phyloP scores from a whole-genome alignment of 805 yeast genomes.

The Starmerella riodocensis region DNA sequence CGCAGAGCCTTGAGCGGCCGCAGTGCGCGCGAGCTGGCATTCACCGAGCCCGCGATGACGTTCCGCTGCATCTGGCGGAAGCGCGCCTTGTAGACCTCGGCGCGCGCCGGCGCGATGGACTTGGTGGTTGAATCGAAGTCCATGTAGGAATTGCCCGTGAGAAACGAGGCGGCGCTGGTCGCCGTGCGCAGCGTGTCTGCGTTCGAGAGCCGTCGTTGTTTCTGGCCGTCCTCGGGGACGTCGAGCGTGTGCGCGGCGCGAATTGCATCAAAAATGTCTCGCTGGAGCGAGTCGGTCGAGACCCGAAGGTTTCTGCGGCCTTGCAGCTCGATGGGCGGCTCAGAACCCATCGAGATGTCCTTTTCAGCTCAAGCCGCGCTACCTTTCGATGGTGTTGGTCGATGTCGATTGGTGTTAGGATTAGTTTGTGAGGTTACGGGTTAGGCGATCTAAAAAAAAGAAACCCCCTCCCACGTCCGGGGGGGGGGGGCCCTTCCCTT shows the following conservation, averaged over 20 bases:
- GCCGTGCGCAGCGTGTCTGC: conserved; percentile 12
- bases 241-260: conserved; percentile 8
- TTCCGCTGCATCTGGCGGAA: background rate
- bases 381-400: too few relatives aligned
- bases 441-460: too few relatives aligned
- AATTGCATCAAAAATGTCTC: conserved; percentile 17
- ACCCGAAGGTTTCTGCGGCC: conserved; percentile 3
- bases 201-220: conserved; percentile 1
- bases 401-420: too few relatives aligned
- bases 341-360: conserved; percentile 1
- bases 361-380: too few relatives aligned
- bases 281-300: conserved; percentile 10
- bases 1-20: conserved; percentile 8
- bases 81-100: conserved; percentile 1
- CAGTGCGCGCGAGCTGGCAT: conserved; percentile 1
- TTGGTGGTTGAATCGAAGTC: conserved; percentile 10
- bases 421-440: too few relatives aligned
- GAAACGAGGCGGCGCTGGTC: conserved; percentile 9
- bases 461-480: too few relatives aligned
- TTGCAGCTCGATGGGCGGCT: conserved; percentile 10
- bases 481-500: too few relatives aligned
- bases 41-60: conserved; percentile 1
- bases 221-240: background rate
- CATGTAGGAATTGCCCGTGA: conserved; percentile 12
- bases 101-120: background rate